Base-by-base conservation (phyloP, 2,329 filamentous ascomycete genomes). In the Phyllosticta citrichinensis region DNA sequence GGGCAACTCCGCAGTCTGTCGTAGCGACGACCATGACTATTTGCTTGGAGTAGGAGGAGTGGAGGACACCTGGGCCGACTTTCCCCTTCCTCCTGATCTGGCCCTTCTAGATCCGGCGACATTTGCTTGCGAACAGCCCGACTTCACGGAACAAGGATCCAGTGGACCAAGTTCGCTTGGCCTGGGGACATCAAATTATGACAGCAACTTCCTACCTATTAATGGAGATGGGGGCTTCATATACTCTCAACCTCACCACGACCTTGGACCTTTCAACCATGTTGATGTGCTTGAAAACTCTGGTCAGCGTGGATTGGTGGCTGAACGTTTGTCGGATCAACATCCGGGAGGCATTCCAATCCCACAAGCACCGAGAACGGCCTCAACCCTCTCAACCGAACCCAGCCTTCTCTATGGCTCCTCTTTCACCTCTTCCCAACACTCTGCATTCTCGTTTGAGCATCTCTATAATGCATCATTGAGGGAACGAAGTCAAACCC, bases 341-440 rank as follows among this genome's bases (percentile, higher is more conserved):
- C 40, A 47, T 19, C 40, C 40, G 14, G 40, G 40, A n/a, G 47
- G 58, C 25, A 61, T 61, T n/a, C 59, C 59, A 3, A 61, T 61
- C n/a, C 59, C 59, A 10, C 59, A 53, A 51, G 24, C 51, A 22
- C 19, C 40, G 33, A 11, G 50, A 52, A 12, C 59, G 10, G 52
- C 52, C 30, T 61, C 59, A 2, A 55, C 17, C 1, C 56, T 61
- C 51, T 52, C 25, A 19, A 56, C 59, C 11, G 59, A 61, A 20
- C 55, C 59, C 4, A 61, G 59, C 14, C 53, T 60, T n/a, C 52
- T 25, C 11, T 60, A 60, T 22, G 58, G 58, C n/a, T 60, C 58
- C n/a, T 60, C 58, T 11, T 60, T 51, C 53, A 60, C 33, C 35
- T 60, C 58, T 5, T 47, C 40, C 17, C 14, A 47, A 3, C 17